Percentiles rank a stretch among this genome's conserved stretches.
These are phyloP conservation scores for Fusarium sp. DNA, from an alignment of 2,329 filamentous ascomycete genomes.

Conservation along the genomic window DNA sequence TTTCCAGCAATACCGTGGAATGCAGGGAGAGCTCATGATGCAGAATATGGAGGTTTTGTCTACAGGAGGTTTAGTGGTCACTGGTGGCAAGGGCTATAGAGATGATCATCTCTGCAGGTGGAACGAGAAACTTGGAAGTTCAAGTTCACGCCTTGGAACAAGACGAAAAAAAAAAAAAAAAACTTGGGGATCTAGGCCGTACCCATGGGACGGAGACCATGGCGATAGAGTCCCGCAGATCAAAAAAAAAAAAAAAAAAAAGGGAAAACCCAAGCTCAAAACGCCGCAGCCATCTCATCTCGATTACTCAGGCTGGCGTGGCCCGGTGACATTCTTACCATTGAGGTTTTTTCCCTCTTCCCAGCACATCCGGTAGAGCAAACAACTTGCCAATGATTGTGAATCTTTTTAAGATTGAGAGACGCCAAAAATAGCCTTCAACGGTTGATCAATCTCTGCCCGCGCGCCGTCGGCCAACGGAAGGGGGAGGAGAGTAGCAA, in stretches of 20 bases:
- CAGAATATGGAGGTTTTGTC: background rate
- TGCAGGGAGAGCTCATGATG: constrained; percentile 7
- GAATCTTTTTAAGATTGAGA: constrained; percentile 32
- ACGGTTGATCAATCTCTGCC: constrained; percentile 25
- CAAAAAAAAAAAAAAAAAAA: background rate
- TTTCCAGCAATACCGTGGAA: constrained; percentile 21
- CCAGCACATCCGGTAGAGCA: background rate
- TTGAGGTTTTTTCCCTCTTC: background rate
- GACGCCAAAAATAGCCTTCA: constrained; percentile 31
- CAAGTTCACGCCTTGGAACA: background rate
- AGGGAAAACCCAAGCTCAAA: background rate
- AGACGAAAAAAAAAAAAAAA: background rate
- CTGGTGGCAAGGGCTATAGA: constrained; percentile 24
- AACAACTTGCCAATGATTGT: constrained; percentile 8
- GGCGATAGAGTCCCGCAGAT: background rate
- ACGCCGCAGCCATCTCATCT: constrained; percentile 4
- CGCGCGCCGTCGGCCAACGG: background rate
- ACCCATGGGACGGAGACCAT: constrained; percentile 2
- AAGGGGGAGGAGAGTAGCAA: background rate
- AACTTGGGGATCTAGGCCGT: constrained; percentile 5
- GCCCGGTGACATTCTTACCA: background rate
- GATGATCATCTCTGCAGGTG: constrained; percentile 11
- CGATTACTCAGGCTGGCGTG: constrained; percentile 3
- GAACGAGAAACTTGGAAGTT: constrained; percentile 5
- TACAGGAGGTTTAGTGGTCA: background rate